A percentile compares a stretch with the other conserved stretches of the same genome.
These are phyloP conservation scores for Pleurotus tuoliensis DNA, from an alignment of 768 basidiomycete species.

Conservation along the genomic window DNA sequence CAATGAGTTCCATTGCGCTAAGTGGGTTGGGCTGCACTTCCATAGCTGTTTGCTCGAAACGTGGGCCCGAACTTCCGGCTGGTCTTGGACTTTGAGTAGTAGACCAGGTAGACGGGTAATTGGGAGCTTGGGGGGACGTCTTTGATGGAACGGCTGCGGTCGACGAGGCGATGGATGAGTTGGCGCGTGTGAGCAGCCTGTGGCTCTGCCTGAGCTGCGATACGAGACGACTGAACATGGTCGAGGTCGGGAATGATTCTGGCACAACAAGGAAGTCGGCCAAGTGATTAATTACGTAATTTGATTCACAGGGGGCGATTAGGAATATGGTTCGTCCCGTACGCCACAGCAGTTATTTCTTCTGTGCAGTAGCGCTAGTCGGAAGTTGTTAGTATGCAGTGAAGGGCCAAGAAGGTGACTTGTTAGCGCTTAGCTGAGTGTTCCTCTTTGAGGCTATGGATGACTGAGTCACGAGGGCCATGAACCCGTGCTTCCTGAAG, in stretches of 20 bases:
- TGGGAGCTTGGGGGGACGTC: slow-evolving; percentile 71
- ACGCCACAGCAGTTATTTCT: no score
- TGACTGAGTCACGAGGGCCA: no score
- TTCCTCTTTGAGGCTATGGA: no score
- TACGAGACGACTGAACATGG: slow-evolving; percentile 4
- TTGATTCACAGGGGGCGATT: no score
- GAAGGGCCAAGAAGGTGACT: no score
- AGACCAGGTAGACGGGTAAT: slow-evolving; percentile 81
- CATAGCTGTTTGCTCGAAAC: slow-evolving; percentile 91
- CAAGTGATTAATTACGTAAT: no score
- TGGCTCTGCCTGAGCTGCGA: slow-evolving; percentile 3
- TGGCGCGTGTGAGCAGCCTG: neutral
- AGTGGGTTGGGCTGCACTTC: slow-evolving; percentile 85
- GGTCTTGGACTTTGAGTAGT: slow-evolving; percentile 74
- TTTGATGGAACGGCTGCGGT: slow-evolving; percentile 17
- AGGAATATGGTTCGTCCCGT: no score
- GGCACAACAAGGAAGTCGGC: no score
- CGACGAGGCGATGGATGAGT: slow-evolving; percentile 6
- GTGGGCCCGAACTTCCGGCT: slow-evolving; percentile 54
- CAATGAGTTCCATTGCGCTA: slow-evolving; percentile 88
- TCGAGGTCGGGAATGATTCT: neutral
- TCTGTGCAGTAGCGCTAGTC: no score
- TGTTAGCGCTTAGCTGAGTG: no score
- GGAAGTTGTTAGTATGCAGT: no score
- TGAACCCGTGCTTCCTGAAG: no score